phyloP scores from a whole-genome alignment of 2,329 filamentous ascomycete genomes.

The Dichotomopilus funicola region DNA sequence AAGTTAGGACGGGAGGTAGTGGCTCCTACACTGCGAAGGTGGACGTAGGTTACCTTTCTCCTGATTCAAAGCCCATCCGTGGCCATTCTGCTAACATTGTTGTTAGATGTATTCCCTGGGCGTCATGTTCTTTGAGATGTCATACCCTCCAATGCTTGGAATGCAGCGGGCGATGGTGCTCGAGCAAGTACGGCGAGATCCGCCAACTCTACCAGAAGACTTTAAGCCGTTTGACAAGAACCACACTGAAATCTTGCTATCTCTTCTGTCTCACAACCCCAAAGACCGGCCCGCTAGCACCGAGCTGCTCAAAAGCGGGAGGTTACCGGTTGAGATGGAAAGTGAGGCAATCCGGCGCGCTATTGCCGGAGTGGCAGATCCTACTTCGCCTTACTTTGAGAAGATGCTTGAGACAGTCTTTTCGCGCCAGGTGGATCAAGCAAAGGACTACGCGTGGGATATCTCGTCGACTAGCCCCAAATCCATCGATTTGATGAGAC shows the following conservation, averaged over 20 bases:
- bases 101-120: slow-evolving; percentile 86
- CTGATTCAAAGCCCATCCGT: not conserved
- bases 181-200: slow-evolving; percentile 59
- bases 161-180: slow-evolving; percentile 62
- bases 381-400: slow-evolving; percentile 78
- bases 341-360: slow-evolving; percentile 84
- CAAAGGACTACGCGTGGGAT: slow-evolving; percentile 77
- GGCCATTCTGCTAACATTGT: slow-evolving; percentile 11
- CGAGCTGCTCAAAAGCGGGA: slow-evolving; percentile 77
- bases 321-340: slow-evolving; percentile 85
- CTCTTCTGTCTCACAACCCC: slow-evolving; percentile 74
- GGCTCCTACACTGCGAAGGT: slow-evolving; percentile 88
- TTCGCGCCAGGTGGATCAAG: slow-evolving; percentile 64
- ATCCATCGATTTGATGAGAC: slow-evolving; percentile 59
- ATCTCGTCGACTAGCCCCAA: slow-evolving; percentile 52
- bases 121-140: slow-evolving; percentile 99
- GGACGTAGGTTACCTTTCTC: slow-evolving; percentile 53
- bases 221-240: slow-evolving; percentile 65
- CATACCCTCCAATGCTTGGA: slow-evolving; percentile 56
- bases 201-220: slow-evolving; percentile 63
- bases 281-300: slow-evolving; percentile 74
- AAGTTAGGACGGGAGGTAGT: slow-evolving; percentile 68
- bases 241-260: slow-evolving; percentile 71
- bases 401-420: slow-evolving; percentile 87
- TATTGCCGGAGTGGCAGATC: slow-evolving; percentile 72